Base-by-base conservation (phyloP, 2,329 filamentous ascomycete genomes). In the Xylaria sp. region DNA sequence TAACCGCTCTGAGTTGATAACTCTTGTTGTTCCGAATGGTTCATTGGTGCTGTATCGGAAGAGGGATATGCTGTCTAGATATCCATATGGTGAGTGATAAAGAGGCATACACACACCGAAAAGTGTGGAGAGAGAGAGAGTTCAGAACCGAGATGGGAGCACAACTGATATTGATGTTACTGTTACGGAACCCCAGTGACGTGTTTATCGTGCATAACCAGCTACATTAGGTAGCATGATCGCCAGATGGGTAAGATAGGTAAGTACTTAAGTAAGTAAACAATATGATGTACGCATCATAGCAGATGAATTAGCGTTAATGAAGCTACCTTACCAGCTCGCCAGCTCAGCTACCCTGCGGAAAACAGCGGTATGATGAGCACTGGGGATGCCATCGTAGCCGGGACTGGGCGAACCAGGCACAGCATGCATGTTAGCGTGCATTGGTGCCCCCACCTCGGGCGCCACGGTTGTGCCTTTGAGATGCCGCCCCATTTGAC, bases 341-440 rank as follows among this genome's bases (percentile, higher is more conserved):
- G 5, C 25, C n/a, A 44, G 23, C 37, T 13, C 25, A 34, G 13
- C 1, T 18, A 34, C 6, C 9, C 13, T 39, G 52, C 46, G 20
- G 20, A 23, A 50, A 28, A 56, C 46, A 48, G 46, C 32, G 20
- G 50, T 52, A 48, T 54, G 60, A 63, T 62, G 44, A 62, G 48
- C 59, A 32, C 18, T 28, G 50, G 50, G 39, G 55, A 56, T 15
- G 37, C 25, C 60, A 46, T 56, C 23, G 55, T 52, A 48, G 52
- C 52, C n/a, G 51, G 52, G 52, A 63, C 60, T 15, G 28, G 60
- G 51, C 60, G 18, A 55, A 55, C 60, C 50, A 63, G 50, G 60
- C 32, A 63, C 60, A 51, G 37, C 39, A 63, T 66, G 65, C 58
- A 58, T 50, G 58, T 54, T 63, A 46, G 39, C 32, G 18, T 50